A percentile compares a stretch with the other conserved stretches of the same genome.
Conservation (phyloP, 768 basidiomycete genomes). For the Auriculariales sp. region DNA sequence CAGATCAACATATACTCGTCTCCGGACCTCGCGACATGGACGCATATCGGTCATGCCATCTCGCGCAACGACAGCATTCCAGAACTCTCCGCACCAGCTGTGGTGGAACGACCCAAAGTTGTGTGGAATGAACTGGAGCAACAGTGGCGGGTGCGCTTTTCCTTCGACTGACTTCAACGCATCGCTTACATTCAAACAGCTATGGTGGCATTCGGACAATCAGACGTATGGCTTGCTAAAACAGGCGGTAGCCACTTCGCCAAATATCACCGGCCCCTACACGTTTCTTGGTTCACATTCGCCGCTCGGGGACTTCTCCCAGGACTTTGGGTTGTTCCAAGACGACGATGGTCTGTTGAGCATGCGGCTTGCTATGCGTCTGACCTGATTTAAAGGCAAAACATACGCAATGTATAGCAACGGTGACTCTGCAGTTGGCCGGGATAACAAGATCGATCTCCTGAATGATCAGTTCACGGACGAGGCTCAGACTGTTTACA, state of each 20-base stretch:
- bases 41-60: slow-evolving; percentile 1
- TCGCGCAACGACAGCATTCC: not conserved
- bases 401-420: slow-evolving; percentile 1
- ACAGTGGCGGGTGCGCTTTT: not conserved
- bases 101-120: slow-evolving; percentile 1
- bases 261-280: slow-evolving; percentile 3
- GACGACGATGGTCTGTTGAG: slow-evolving; percentile 1
- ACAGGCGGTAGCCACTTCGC: slow-evolving; percentile 3
- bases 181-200: not conserved
- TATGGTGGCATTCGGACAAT: slow-evolving; percentile 1
- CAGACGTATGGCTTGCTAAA: not conserved
- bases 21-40: not conserved
- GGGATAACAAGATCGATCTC: slow-evolving; percentile 1
- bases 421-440: not conserved
- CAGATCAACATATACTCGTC: slow-evolving; percentile 1
- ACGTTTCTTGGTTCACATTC: not conserved
- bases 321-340: slow-evolving; percentile 2
- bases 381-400: not conserved
- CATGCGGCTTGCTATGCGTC: not conserved
- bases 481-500: not conserved
- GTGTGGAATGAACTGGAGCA: not conserved
- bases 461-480: not conserved
- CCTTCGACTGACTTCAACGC: not conserved
- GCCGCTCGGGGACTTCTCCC: not conserved
- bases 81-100: not conserved